Percentiles rank a stretch among this genome's conserved stretches.
phyloP scores from a whole-genome alignment of 768 basidiomycete species.

The Tylopilus cervinicoccineus region DNA sequence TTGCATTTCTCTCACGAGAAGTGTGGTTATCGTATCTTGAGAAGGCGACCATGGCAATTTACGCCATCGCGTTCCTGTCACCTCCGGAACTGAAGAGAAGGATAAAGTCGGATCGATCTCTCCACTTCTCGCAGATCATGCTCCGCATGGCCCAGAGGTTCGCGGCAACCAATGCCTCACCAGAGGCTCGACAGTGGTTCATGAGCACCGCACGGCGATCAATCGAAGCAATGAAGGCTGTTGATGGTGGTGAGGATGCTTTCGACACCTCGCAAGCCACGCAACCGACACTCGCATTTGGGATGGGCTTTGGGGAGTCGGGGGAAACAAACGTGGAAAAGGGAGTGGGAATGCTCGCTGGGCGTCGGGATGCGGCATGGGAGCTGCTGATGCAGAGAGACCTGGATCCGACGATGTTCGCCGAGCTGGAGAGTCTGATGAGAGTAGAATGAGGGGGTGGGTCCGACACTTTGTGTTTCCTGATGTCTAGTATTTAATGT shows the following conservation, averaged over 20 bases:
- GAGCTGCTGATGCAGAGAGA: conserved; percentile 69
- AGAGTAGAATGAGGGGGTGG: conserved; percentile 56
- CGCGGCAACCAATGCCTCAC: conserved; percentile 40
- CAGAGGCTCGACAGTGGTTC: conserved; percentile 52
- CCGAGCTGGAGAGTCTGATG: conserved; percentile 75
- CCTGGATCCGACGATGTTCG: conserved; percentile 69
- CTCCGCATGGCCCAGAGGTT: conserved; percentile 68
- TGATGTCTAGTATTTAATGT: conserved; percentile 7
- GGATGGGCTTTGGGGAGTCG: conserved; percentile 81
- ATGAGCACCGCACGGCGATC: conserved; percentile 58
- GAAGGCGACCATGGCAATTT: conserved; percentile 76
- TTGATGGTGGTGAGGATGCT: conserved; percentile 72
- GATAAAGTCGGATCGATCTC: conserved; percentile 59
- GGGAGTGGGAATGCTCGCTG: conserved; percentile 72
- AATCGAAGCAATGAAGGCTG: conserved; percentile 71
- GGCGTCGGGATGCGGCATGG: conserved; percentile 68
- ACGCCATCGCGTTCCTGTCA: conserved; percentile 81
- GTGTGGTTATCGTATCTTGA: conserved; percentile 77
- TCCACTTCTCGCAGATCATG: conserved; percentile 70
- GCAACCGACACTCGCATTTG: conserved; percentile 66
- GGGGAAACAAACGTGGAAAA: conserved; percentile 62
- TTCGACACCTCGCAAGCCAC: conserved; percentile 63
- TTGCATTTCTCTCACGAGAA: conserved; percentile 59
- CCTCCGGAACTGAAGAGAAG: conserved; percentile 68
- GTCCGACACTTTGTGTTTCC: neutral